Percentiles rank a stretch among this genome's conserved stretches.
phyloP scores from a whole-genome alignment of 257 asterid species.

The Solanum habrochaites region DNA sequence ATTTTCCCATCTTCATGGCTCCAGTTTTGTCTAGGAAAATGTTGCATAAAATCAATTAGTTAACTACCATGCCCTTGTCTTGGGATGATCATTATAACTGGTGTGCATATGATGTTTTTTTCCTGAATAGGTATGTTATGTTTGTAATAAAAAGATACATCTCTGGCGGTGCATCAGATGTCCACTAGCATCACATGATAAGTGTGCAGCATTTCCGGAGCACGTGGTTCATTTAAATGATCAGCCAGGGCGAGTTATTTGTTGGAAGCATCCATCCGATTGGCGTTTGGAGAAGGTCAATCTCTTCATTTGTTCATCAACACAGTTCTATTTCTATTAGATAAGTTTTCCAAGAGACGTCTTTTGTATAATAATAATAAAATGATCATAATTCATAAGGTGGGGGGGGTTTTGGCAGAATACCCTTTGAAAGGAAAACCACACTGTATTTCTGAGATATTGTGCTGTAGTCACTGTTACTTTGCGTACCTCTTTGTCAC shows the following conservation, averaged over 20 bases:
- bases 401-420: too few species aligned
- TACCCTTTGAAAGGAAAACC: background rate
- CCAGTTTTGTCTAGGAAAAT: background rate
- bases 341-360: background rate
- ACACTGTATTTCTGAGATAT: background rate
- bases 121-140: conserved; percentile 56
- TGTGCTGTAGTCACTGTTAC: background rate
- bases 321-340: background rate
- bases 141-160: conserved; percentile 58
- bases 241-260: conserved; percentile 64
- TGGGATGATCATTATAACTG: background rate
- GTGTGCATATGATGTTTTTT: conserved; percentile 9
- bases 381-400: background rate
- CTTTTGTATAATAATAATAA: background rate
- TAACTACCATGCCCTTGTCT: background rate
- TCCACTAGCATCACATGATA: conserved; percentile 59
- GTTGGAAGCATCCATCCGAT: conserved; percentile 79
- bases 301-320: conserved; percentile 22
- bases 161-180: conserved; percentile 76
- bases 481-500: too few species aligned
- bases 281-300: conserved; percentile 55
- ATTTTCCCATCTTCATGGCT: background rate
- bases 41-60: background rate
- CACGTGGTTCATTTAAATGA: conserved; percentile 41
- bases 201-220: conserved; percentile 77